Base-by-base conservation (phyloP, 768 basidiomycete genomes). In the Podaxis mareebaensis region DNA sequence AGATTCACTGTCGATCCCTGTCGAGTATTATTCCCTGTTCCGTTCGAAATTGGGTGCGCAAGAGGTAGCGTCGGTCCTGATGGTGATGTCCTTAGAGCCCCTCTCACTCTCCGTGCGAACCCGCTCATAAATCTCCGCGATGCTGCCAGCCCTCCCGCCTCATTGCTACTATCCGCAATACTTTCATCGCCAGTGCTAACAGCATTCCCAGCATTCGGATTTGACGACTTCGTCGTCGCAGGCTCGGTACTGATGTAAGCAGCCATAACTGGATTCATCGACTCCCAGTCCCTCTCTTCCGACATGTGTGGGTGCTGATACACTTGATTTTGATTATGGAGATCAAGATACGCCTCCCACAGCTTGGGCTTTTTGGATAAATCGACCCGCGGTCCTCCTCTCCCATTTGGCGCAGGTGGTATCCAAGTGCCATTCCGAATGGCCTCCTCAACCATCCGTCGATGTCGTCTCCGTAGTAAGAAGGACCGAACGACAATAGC, bases 401-500 rank as follows among this genome's bases (percentile, higher is more conserved):
- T 65, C 3, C 67, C 67, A 8, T 63, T 53, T 0, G 67, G 67
- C 0, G 77, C 66, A 0, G 79, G 78, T 1, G 83, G 81, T 10
- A 83, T 64, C 82, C 85, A 88, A 6, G 86, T 86, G 8, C 88
- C 88, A 63, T 86, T 84, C 24, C 81, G 77, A 65, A 89, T 88
- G 17, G 86, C 87, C 64, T 89, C 86, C 58, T 84, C 86, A 36
- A 89, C 76, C 68, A 86, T 70, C 5, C 78, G 79, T 17, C 84
- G 81, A 61, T 87, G 85, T 3, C 89, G 81, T 13, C 87, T 75
- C 2, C 89, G 81, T n/a, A 90, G 78, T 44, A 89, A 65, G 63
- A 89, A 79, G 22, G 87, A 89, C 39, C 89, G 86, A 52, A 83
- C 66, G 64, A 90, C 82, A 69, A 90, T 88, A 12, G 86, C 86